Evolutionary conservation across 2,329 filamentous ascomycete species (phyloP), one percentile per base, ranked within the genome.

Genomic region (Trichoderma gracile): DNA sequence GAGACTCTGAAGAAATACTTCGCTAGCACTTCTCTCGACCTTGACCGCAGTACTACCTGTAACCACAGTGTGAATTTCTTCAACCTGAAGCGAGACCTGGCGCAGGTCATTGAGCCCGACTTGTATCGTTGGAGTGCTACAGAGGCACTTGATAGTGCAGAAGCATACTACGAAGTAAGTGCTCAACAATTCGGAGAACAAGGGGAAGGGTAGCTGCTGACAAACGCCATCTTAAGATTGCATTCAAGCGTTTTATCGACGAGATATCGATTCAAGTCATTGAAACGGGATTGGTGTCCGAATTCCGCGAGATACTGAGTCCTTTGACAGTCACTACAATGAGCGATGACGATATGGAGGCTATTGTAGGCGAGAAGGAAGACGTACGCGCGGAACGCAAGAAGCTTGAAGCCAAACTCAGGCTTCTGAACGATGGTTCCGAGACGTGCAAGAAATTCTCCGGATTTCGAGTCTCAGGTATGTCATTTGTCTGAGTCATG

Each of bases 131-230:
- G 71, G 58, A 70, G 71, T 21, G 72, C 74, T 38, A 69, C 71
- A 12, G 72, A 76, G 47, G 75, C 73, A 6, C 66, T 79, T 1
- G 77, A 79, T 54, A 75, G 70, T 19, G 72, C 79, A 67, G 69
- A 75, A 40, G 77, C 78, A 0, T 81, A 78, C 60, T 81, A 81
- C 61, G 73, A 80, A 71, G 78, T 74, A 70, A 49, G 65, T 42
- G n/a, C n/a, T n/a, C n/a, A n/a, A n/a, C n/a, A n/a, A n/a, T n/a
- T n/a, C n/a, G n/a, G n/a, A n/a, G 4, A 1, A 3, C n/a, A 46
- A 27, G 25, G 14, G 19, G 3, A n/a, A 17, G 62, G 23, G n/a
- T 7, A 6, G 1, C 3, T 21, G 19, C 23, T 14, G n/a, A 14
- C 14, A 25, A 42, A 1, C 6, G 25, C 1, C 12, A 9, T 1